Evolutionary conservation across 805 yeast species (phyloP), one percentile per base, ranked within the genome.

Genomic region (Candida odintsovae): DNA sequence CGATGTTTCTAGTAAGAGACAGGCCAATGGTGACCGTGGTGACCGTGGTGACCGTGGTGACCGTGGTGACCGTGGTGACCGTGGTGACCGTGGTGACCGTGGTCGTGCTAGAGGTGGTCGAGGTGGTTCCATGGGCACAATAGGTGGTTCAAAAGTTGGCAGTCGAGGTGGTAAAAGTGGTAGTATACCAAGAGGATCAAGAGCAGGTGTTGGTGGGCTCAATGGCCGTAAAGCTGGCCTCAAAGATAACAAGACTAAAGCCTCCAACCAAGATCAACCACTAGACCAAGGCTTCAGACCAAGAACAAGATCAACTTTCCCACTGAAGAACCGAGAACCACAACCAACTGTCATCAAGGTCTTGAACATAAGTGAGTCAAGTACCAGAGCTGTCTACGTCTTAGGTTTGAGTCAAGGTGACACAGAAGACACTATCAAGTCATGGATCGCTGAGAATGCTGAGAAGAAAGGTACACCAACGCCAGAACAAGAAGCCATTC

Each of bases 331-430:
- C 13, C n/a, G 4, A 13, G 18, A 36, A 13, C 47, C 48, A 29
- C 26, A 19, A 9, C 42, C 37, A n/a, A 43, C 40, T 3, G 15
- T 28, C 5, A 15, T 45, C 6, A 47, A 46, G 38, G 39, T 53
- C 4, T 42, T 53, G 38, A 53, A 50, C 31, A 38, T 51, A 21
- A 45, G 49, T 19, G 52, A 49, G 6, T 40, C 26, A 12, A 38
- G 45, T 3, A 50, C 54, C 4, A 38, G 45, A 19, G 51, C 57
- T 15, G 51, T 53, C 13, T 53, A 50, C n/a, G 26, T 50, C 4
- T 23, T 53, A 21, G 48, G 49, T 41, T 19, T 51, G 31, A 45
- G 48, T 12, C 40, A 48, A 5, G 44, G 41, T 22, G 51, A 40
- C 16, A 49, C 56, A 15, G 54, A 53, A 18, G 51, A 48, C 6